Evolutionary conservation across 352 stramenopile species (phyloP), one percentile per base, ranked within the genome.

Genomic region (Phytophthora niederhauseri): DNA sequence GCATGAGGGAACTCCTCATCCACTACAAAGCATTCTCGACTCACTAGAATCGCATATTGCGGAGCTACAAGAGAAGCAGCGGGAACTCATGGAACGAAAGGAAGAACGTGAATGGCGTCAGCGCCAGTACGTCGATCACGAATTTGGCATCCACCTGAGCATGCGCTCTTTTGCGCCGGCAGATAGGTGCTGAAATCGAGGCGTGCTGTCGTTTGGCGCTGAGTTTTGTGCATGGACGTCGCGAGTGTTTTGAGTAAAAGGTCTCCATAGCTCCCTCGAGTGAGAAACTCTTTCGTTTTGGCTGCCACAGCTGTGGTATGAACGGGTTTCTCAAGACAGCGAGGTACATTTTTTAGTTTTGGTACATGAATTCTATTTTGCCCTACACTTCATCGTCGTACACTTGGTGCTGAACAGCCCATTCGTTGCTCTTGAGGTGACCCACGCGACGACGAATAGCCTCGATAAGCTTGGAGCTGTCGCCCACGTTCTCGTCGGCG

Each of bases 381-480:
- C 22, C 36, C 70, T 84, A 94, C 7, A 93, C 80, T 75, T 94
- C 87, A 58, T 94, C 87, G 34, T 94, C 87, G 66, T 94, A 94
- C n/a, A 94, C 87, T 66, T 87, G 89, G 22, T 83, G 78, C 55
- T 80, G 81, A 57, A 61, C 76, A 41, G 76, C 72, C 83, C 84
- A 93, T 36, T 85, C 76, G 55, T 93, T 92, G 28, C 79, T 92
- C 28, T 64, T 80, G 45, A 94, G 58, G 43, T 78, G 68, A 19
- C 67, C 61, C n/a, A 92, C 80, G 12, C 64, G 67, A 7, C 38
- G 48, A 38, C 67, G 68, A 11, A 94, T 68, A 0, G 53, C 51
- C 6, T 68, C 46, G 3, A 92, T 59, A 34, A 76, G 59, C 1
- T 46, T 57, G 1, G 61, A 71, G 45, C 66, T 79, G 9, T 76